Conservation (phyloP, 1,139 yeast species). For the Saccharomycopsis hybrid region DNA sequence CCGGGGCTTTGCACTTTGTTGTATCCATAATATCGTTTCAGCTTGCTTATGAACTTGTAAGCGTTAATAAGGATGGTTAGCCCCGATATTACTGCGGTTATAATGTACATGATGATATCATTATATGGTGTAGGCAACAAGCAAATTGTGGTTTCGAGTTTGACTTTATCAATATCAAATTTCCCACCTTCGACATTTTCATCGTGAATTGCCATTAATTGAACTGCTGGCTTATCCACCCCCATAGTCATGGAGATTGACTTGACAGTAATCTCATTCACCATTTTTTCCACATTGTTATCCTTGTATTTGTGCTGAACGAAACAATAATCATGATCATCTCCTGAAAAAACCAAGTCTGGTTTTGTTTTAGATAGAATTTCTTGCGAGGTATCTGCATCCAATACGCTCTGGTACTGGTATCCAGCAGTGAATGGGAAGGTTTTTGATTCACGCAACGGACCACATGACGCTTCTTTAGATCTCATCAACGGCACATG, state of each 20-base stretch:
- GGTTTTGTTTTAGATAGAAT: constrained; percentile 59
- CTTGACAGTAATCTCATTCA: constrained; percentile 77
- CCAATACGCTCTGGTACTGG: constrained; percentile 75
- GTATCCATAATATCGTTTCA: constrained; percentile 10
- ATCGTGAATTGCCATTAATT: constrained; percentile 63
- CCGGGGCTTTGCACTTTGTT: not conserved
- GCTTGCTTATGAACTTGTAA: not conserved
- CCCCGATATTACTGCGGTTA: constrained; percentile 22
- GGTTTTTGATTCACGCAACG: constrained; percentile 53
- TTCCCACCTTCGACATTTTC: constrained; percentile 21
- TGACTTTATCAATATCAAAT: constrained; percentile 1
- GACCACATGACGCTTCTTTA: constrained; percentile 54
- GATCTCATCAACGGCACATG: constrained; percentile 77
- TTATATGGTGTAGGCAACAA: constrained; percentile 64
- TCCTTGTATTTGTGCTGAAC: constrained; percentile 47
- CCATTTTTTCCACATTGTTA: constrained; percentile 15
- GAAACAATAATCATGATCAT: constrained; percentile 94
- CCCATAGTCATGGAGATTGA: constrained; percentile 94
- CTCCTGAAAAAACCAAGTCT: constrained; percentile 73
- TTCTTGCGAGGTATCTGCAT: constrained; percentile 47
- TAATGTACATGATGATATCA: constrained; percentile 39
- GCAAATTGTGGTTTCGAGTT: constrained; percentile 49
- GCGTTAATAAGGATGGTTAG: constrained; percentile 12
- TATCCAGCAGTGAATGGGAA: constrained; percentile 68
- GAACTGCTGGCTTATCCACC: constrained; percentile 75